Evolutionary conservation across 73 alveolate species (phyloP).

Genomic region (Tetrahymena elliotti): DNA sequence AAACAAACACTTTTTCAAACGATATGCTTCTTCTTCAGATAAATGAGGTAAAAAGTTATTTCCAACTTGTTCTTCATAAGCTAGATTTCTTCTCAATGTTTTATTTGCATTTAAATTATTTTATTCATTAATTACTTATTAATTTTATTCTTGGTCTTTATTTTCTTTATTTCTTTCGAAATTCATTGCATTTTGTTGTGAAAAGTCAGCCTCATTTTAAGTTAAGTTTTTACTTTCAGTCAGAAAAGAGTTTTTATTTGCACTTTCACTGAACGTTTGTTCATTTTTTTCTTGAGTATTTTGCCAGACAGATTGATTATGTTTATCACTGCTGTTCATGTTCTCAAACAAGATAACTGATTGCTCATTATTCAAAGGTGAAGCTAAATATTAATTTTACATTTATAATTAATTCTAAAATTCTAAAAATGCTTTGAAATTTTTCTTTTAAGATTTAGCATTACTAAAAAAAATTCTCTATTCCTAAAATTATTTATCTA

Average conservation of each 20-base stretch:
- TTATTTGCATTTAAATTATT: background rate
- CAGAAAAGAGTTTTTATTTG: background rate
- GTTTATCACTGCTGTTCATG: background rate
- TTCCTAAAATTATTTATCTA: background rate
- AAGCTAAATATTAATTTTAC: background rate
- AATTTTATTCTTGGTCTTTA: background rate
- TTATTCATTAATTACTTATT: background rate
- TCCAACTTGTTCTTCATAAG: background rate
- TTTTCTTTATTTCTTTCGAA: background rate
- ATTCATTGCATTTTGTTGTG: background rate
- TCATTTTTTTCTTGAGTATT: background rate
- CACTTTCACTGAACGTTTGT: background rate
- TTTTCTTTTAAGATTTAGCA: background rate
- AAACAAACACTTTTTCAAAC: background rate
- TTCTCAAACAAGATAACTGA: background rate
- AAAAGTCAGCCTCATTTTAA: background rate
- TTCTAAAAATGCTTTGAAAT: background rate
- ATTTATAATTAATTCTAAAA: background rate
- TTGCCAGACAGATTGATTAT: background rate
- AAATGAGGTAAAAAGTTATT: background rate
- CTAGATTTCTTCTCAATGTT: background rate
- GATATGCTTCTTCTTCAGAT: background rate
- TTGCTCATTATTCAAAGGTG: background rate
- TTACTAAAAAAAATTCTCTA: background rate
- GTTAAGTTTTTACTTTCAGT: background rate